Evolutionary conservation across 345 rosid species (phyloP).

Genomic region (Syzygium jambos): DNA sequence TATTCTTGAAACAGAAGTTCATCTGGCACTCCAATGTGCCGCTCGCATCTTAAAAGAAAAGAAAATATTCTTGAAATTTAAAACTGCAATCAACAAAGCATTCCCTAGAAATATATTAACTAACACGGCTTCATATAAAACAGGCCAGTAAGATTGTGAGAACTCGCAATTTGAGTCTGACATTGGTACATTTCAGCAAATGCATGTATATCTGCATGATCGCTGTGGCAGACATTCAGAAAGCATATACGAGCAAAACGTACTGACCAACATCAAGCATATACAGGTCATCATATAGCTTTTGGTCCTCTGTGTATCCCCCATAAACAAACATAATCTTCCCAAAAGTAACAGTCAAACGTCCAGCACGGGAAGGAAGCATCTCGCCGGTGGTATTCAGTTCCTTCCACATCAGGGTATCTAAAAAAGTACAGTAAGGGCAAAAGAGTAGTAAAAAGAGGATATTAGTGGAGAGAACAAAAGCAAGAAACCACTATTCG

Average conservation of each 20-base stretch:
- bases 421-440: constrained; percentile 19
- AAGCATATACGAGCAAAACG: background rate
- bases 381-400: constrained; percentile 60
- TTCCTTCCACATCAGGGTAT: constrained; percentile 84
- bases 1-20: background rate
- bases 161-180: fast-evolving
- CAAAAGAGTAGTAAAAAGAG: background rate
- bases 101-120: background rate
- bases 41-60: background rate
- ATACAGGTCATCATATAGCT: constrained; percentile 72
- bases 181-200: background rate
- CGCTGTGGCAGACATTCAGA: background rate
- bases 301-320: constrained; percentile 87
- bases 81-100: background rate
- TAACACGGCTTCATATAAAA: background rate
- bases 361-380: constrained; percentile 93
- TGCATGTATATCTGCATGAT: background rate
- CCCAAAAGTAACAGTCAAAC: constrained; percentile 28
- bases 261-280: constrained; percentile 82
- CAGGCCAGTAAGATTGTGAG: background rate
- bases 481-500: background rate
- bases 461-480: background rate
- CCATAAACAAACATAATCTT: constrained; percentile 83
- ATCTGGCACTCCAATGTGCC: background rate
- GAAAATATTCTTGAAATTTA: background rate